Base-by-base conservation (phyloP, 1,284 basidiomycete genomes). In the Sanguinoderma infundibulare region DNA sequence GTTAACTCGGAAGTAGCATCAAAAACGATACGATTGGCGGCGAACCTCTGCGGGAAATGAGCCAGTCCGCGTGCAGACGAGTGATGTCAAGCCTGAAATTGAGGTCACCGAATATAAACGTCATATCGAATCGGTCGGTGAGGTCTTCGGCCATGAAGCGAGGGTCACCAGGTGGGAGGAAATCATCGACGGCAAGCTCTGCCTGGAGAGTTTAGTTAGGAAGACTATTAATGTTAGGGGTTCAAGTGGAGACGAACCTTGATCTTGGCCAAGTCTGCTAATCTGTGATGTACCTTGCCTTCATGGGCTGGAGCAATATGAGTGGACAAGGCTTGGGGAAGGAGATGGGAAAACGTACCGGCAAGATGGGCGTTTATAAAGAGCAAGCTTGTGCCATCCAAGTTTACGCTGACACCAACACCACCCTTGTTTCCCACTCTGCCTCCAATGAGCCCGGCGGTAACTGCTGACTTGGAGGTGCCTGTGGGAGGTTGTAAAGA, bases 301-400 rank as follows among this genome's bases (percentile, higher is more conserved):
- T 90, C 90, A 66, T 95, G 92, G 2, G 93, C 92, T 91, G 62
- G 34, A 55, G 36, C 32, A 3, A 3, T n/a, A 8, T 50, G 5
- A 53, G 51, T 6, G 17, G 36, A 28, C 4, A n/a, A 28, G 15
- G 36, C 4, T 4, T 12, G 2, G 42, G 4, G 12, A 20, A 14
- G 34, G 36, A n/a, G 12, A 22, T 30, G 5, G n/a, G 53, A 17
- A 20, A 42, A 75, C 80, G 32, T 63, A 89, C 90, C 90, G 55
- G 94, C 92, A n/a, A 96, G 78, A 74, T 96, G 95, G 0, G 92
- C 91, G 67, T 95, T 96, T 65, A 96, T 77, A 72, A 96, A 95
- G 15, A 96, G 79, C 36, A 96, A 79, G 0, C 92, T 89, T 6
- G 85, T 87, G 5, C 85, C 86, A 52, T 84, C 87, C 17, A 96